Conservation (phyloP, 176 grass and related monocot genomes). For the Panicum miliaceum region DNA sequence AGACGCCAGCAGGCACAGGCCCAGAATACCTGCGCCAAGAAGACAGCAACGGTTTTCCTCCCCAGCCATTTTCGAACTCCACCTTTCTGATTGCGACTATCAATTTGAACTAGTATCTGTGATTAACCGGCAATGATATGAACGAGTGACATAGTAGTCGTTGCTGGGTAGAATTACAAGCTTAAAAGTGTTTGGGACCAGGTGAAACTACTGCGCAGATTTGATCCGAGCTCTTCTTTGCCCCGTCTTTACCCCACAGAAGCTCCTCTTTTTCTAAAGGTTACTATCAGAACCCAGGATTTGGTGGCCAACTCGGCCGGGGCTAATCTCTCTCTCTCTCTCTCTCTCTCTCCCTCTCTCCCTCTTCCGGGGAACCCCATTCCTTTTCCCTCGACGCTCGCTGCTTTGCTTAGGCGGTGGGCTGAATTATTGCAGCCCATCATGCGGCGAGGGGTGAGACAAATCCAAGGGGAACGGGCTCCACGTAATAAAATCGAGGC, state of each 20-base stretch:
- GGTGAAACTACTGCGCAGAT: background rate
- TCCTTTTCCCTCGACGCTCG: background rate
- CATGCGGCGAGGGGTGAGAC: slow-evolving; percentile 52
- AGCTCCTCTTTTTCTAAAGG: slow-evolving; percentile 39
- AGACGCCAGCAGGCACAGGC: background rate
- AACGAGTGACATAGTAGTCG: background rate
- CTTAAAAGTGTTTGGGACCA: background rate
- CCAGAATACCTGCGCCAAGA: background rate
- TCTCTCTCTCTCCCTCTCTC: background rate
- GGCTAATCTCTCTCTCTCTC: background rate
- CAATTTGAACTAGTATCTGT: background rate
- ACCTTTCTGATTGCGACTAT: background rate
- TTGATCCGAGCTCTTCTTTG: background rate
- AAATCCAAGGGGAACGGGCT: slow-evolving; percentile 62
- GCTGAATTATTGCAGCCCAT: slow-evolving; percentile 58
- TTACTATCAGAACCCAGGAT: background rate
- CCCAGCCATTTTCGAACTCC: background rate
- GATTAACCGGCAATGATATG: background rate
- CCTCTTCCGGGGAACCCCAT: background rate
- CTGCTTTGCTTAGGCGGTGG: slow-evolving; percentile 33
- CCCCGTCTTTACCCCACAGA: slow-evolving; percentile 33
- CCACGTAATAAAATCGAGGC: slow-evolving; percentile 59
- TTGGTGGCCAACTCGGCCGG: slow-evolving; percentile 15
- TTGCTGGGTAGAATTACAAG: background rate
- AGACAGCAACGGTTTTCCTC: slow-evolving; percentile 11